Base-by-base conservation (phyloP, 768 basidiomycete genomes). In the Albatrellus ellisii region DNA sequence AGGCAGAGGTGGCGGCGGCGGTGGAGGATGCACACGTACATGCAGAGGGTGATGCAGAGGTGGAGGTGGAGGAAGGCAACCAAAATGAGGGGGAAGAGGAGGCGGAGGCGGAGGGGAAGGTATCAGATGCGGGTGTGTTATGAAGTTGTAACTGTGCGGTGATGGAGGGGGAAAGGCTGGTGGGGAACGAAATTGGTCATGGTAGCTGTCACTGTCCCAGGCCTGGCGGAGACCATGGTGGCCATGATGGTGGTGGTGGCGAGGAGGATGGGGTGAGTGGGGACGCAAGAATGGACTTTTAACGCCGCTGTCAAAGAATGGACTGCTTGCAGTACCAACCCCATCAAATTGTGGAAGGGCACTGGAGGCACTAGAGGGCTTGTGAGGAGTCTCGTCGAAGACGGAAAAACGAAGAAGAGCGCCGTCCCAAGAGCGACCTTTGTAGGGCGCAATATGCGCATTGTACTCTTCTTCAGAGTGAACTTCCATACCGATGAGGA, bases 321-420 rank as follows among this genome's bases (percentile, higher is more conserved):
- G n/a, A n/a, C n/a, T n/a, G n/a, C n/a, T n/a, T n/a, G n/a, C n/a
- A n/a, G n/a, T n/a, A n/a, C n/a, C n/a, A n/a, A n/a, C n/a, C n/a
- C n/a, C n/a, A n/a, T n/a, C n/a, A n/a, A n/a, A n/a, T n/a, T n/a
- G n/a, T n/a, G n/a, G n/a, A n/a, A 20, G 17, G 14, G 47, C 43
- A 48, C 11, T 27, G 37, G 3, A 34, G 36, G 43, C 35, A 3
- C 21, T 28, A 18, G 39, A 39, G 17, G 33, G 17, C 28, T 46
- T 49, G 28, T 26, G 44, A 21, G 48, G 57, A 8, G 59, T 62
- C 51, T 67, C 70, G 45, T 81, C 78, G 42, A 64, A 62, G 14
- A 87, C 64, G 15, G 67, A 63, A 59, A 87, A 79, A 54, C 72
- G 70, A 24, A 87, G 61, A 37, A 79, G 58, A 34, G 75, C 72